Evolutionary conservation across 1,139 yeast genomes (phyloP), one percentile per base, ranked within the genome.

Genomic region (Blastobotrys malaysiensis): DNA sequence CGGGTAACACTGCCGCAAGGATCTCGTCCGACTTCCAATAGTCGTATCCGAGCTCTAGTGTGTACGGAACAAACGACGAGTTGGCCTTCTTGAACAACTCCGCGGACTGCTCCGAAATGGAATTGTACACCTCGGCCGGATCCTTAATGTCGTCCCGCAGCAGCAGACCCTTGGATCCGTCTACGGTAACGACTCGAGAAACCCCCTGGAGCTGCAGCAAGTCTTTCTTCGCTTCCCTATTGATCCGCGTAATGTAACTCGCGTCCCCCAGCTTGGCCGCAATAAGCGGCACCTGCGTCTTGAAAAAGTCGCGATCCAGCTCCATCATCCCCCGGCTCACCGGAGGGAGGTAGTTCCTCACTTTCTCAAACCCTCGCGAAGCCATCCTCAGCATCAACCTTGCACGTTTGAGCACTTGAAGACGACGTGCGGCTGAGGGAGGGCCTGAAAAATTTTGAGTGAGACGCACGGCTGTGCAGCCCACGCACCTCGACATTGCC

Each of bases 11-110:
- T 0, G 96, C 81, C 49, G 78, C 73, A 49, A 93, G 74, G 16
- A 93, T 86, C 62, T 93, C 97, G 56, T 93, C 98, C n/a, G 91
- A 77, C 61, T 82, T 84, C 98, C 98, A 93, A 70, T 82, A 88
- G 51, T 80, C 77, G 68, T 93, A 93, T 59, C 77, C 84, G 52
- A 93, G 74, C 1, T 73, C 69, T 58, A 88, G 73, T 2, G 71
- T 74, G 65, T 86, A 83, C 1, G 85, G 82, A 46, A 72, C 70
- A 20, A 86, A 69, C 2, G 69, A 65, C 2, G 83, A 78, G 0
- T 75, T 71, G 46, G 75, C 75, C 44, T 80, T 78, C 19, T 74
- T 63, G 3, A 90, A 69, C 57, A 77, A 76, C 5, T 71, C 69
- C 22, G 70, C 63, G 0, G 88, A 78, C 52, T 53, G 72, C 44